A percentile compares a stretch with the other conserved stretches of the same genome.
phyloP scores from a whole-genome alignment of 495 filamentous ascomycete genomes.

The Podospora tetraspora region DNA sequence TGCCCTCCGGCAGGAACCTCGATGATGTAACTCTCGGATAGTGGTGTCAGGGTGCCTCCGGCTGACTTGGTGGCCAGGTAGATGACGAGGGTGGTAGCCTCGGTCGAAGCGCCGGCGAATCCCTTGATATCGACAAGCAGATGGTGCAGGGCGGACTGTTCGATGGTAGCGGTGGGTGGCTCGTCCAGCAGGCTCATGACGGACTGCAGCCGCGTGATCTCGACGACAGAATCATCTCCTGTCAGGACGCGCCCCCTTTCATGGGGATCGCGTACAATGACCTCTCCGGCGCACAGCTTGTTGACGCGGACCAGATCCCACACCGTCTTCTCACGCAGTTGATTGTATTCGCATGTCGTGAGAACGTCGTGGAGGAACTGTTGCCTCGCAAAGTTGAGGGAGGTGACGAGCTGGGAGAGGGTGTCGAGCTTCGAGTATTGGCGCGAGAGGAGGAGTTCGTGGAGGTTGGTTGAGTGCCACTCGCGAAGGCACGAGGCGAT shows the following conservation, averaged over 20 bases:
- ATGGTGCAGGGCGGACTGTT: constrained; percentile 74
- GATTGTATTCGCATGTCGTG: constrained; percentile 72
- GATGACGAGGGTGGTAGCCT: constrained; percentile 70
- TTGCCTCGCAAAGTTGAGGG: constrained; percentile 73
- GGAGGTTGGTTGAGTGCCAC: constrained; percentile 96
- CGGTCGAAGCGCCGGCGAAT: constrained; percentile 65
- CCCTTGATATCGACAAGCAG: constrained; percentile 77
- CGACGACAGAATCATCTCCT: constrained; percentile 86
- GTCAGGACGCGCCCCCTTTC: constrained; percentile 81
- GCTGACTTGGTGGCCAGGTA: constrained; percentile 68
- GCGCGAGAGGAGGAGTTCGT: constrained; percentile 79
- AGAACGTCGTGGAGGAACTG: constrained; percentile 92
- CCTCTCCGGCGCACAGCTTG: constrained; percentile 82
- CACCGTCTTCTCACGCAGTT: constrained; percentile 75
- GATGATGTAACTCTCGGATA: constrained; percentile 79
- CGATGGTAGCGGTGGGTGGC: constrained; percentile 58
- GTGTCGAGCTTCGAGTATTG: constrained; percentile 77
- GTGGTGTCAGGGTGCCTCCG: constrained; percentile 53
- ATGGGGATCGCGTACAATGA: constrained; percentile 85
- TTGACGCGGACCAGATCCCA: constrained; percentile 94
- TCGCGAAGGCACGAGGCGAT: constrained; percentile 93
- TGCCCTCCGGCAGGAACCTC: constrained; percentile 71
- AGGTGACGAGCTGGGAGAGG: constrained; percentile 69
- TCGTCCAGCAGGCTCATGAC: constrained; percentile 91
- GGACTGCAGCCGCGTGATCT: constrained; percentile 85